Conservation (phyloP, 305 asterid genomes). For the Solanum hybrid region DNA sequence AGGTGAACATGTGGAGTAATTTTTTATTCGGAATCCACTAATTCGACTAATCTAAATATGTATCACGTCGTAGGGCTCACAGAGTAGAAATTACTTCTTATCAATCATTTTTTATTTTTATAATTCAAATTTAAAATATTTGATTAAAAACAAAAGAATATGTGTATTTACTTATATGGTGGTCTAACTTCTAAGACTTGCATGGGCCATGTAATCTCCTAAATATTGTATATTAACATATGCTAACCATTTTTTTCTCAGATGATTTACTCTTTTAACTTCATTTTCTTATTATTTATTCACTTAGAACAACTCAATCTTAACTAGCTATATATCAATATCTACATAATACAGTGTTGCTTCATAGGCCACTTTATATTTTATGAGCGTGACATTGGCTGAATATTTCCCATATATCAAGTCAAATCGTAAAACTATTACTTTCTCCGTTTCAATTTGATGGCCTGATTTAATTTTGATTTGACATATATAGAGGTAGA, state of each 20-base stretch:
- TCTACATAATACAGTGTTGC: neutral
- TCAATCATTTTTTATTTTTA: neutral
- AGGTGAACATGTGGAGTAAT: neutral
- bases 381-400: neutral
- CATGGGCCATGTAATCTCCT: neutral
- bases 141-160: neutral
- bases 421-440: neutral
- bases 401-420: neutral
- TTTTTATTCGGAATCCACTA: neutral
- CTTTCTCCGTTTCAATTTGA: neutral
- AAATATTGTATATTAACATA: neutral
- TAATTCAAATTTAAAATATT: neutral
- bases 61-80: neutral
- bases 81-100: neutral
- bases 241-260: neutral
- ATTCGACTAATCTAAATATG: neutral
- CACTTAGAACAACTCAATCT: neutral
- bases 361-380: neutral
- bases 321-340: neutral
- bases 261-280: neutral
- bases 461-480: no score
- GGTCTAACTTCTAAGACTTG: neutral
- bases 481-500: neutral
- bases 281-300: neutral
- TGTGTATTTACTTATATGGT: neutral